Conservation (phyloP, 345 rosid genomes). For the Pistacia vera region DNA sequence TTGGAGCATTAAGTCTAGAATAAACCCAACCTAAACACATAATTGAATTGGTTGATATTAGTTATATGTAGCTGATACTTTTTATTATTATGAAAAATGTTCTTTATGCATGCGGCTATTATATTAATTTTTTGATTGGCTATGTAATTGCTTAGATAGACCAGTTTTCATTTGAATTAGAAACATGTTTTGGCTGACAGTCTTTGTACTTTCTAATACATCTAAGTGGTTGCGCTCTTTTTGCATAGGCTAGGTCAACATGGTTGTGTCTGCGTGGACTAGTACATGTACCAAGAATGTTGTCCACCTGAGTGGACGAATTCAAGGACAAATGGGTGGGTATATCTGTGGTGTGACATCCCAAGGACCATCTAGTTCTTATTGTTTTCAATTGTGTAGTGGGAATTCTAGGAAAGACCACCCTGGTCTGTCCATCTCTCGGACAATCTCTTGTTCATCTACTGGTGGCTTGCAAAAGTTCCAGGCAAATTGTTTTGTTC, state of each 20-base stretch:
- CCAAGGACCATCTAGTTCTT: conserved; percentile 42
- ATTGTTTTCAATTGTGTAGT: conserved; percentile 32
- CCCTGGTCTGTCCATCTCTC: conserved; percentile 46
- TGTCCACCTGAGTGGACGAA: conserved; percentile 41
- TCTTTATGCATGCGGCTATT: background rate
- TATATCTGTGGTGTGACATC: conserved; percentile 34
- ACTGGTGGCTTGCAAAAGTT: conserved; percentile 22
- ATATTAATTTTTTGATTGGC: background rate
- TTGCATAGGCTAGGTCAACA: conserved; percentile 46
- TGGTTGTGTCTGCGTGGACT: conserved; percentile 54
- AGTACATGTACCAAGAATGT: conserved; percentile 57
- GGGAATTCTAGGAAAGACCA: conserved; percentile 33
- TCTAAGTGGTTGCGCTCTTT: conserved; percentile 19
- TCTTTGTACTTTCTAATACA: background rate
- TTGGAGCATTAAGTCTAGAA: background rate
- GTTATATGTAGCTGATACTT: background rate
- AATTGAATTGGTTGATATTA: background rate
- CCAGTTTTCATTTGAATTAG: background rate
- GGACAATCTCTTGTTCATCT: conserved; percentile 36
- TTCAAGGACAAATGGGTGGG: conserved; percentile 40
- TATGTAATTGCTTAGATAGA: background rate
- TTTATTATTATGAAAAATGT: background rate
- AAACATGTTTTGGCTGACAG: background rate
- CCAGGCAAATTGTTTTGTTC: conserved; percentile 32
- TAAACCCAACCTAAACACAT: background rate